Evolutionary conservation across 192 early-diverging fungal genomes (phyloP).

Genomic region (Podochytrium sp.): DNA sequence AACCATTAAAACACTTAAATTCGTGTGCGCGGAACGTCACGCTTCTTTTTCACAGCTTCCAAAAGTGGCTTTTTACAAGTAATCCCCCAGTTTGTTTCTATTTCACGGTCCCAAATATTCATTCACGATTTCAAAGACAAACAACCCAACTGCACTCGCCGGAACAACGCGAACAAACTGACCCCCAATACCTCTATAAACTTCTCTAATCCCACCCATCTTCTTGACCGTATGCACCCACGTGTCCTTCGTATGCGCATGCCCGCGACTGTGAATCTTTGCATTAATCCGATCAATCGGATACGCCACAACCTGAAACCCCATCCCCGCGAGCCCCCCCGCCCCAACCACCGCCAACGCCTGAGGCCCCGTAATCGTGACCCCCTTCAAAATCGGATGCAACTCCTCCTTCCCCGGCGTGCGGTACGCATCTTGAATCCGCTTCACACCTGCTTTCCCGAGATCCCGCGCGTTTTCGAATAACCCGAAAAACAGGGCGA

Average conservation of each 20-base stretch:
- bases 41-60: no score
- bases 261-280: slow-evolving; percentile 3
- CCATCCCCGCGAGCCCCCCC: slow-evolving; percentile 50
- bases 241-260: background rate
- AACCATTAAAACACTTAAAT: no score
- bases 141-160: slow-evolving; percentile 51
- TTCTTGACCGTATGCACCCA: background rate
- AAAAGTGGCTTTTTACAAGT: background rate
- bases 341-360: slow-evolving; percentile 43
- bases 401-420: background rate
- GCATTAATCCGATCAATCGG: slow-evolving; percentile 47
- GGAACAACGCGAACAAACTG: slow-evolving; percentile 55
- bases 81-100: background rate
- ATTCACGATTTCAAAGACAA: slow-evolving; percentile 57
- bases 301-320: slow-evolving; percentile 49
- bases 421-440: slow-evolving; percentile 20
- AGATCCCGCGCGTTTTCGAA: slow-evolving; percentile 46
- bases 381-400: slow-evolving; percentile 18
- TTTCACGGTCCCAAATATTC: slow-evolving; percentile 46
- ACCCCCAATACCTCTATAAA: slow-evolving; percentile 51
- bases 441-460: slow-evolving; percentile 42
- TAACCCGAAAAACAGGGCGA: slow-evolving; percentile 57
- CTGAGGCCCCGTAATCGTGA: slow-evolving; percentile 17
- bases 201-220: slow-evolving; percentile 33
- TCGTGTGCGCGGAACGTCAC: no score